These are phyloP conservation scores for Zygotorulaspora chibaensis DNA, from an alignment of 805 yeast species.

Conservation along the genomic window DNA sequence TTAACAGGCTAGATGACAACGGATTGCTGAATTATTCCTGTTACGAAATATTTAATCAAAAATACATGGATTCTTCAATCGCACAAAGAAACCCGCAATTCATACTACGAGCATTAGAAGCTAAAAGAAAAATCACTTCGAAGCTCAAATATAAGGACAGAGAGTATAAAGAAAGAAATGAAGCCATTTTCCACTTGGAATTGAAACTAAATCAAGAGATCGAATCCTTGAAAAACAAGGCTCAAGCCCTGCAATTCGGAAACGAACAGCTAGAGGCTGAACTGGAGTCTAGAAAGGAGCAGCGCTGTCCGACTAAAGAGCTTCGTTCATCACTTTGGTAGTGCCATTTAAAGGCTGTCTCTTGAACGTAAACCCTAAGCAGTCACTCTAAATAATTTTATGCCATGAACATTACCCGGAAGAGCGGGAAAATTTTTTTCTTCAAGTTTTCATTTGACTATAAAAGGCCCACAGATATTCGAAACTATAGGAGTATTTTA, in stretches of 20 bases:
- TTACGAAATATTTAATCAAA: conserved; percentile 37
- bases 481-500: too few relatives aligned
- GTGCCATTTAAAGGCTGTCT: too few relatives aligned
- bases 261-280: conserved; percentile 23
- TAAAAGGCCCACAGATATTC: too few relatives aligned
- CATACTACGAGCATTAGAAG: conserved; percentile 40
- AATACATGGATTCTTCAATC: conserved; percentile 38
- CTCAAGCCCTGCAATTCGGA: conserved; percentile 38
- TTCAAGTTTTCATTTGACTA: too few relatives aligned
- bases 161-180: conserved; percentile 60
- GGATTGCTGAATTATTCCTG: conserved; percentile 38
- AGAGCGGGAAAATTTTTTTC: too few relatives aligned
- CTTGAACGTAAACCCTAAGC: too few relatives aligned
- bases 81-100: conserved; percentile 46
- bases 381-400: too few relatives aligned
- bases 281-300: conserved; percentile 3
- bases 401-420: too few relatives aligned
- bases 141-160: conserved; percentile 47
- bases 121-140: conserved; percentile 43
- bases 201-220: conserved; percentile 52
- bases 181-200: conserved; percentile 51
- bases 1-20: conserved; percentile 29
- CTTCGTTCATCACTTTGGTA: not conserved
- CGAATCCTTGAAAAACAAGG: conserved; percentile 38
- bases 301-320: not conserved